Evolutionary conservation across 2,329 filamentous ascomycete species (phyloP).

Genomic region (Ophiosphaerella herpotricha): DNA sequence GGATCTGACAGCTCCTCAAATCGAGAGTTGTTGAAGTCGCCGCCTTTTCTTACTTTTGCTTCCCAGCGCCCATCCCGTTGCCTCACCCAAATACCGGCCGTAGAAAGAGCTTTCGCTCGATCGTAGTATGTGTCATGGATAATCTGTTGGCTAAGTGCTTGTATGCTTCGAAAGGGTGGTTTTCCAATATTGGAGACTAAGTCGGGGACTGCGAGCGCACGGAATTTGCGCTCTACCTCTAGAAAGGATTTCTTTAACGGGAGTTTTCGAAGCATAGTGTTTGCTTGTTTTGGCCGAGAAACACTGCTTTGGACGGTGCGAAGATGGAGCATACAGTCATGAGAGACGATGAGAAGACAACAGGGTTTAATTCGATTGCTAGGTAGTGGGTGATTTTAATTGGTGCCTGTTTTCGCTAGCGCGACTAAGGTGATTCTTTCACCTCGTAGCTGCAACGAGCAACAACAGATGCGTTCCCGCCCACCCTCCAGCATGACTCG

Average conservation of each 20-base stretch:
- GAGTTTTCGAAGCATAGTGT: constrained; percentile 5
- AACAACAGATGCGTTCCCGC: too few species aligned
- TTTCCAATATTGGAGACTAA: constrained; percentile 6
- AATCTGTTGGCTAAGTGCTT: constrained; percentile 5
- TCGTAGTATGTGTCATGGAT: constrained; percentile 38
- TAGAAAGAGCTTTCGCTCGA: constrained; percentile 17
- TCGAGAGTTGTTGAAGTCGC: constrained; percentile 25
- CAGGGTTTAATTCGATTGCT: too few species aligned
- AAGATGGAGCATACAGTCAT: too few species aligned
- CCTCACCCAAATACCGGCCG: constrained; percentile 30
- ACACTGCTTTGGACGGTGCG: too few species aligned
- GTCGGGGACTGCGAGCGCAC: constrained; percentile 9
- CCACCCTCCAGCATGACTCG: too few species aligned
- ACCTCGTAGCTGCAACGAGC: too few species aligned
- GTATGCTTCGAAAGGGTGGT: constrained; percentile 14
- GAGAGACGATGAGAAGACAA: too few species aligned
- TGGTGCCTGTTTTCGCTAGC: too few species aligned
- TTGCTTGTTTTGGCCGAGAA: too few species aligned
- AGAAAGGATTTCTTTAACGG: constrained; percentile 5
- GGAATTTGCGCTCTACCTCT: constrained; percentile 18
- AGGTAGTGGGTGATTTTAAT: too few species aligned
- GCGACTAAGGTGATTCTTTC: too few species aligned
- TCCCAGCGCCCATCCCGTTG: constrained; percentile 13
- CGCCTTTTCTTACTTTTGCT: constrained; percentile 27
- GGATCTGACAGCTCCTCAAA: constrained; percentile 31